Base-by-base conservation (phyloP, 331 rosid genomes). In the Erythrophleum ivorense region DNA sequence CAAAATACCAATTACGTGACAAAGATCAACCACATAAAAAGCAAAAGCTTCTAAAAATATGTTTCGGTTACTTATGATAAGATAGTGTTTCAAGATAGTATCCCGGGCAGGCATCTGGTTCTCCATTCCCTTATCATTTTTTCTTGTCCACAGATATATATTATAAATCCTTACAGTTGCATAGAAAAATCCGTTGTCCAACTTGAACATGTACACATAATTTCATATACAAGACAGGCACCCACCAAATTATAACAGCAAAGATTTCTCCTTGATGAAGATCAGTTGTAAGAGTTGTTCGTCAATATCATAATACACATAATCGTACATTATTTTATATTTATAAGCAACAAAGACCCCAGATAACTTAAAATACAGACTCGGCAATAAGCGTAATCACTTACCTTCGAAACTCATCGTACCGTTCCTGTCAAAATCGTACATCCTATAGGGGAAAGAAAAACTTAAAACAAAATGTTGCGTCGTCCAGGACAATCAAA, bases 361-460 rank as follows among this genome's bases (percentile, higher is more conserved):
- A 76, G 38, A 19, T 49, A 67, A 19, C 12, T 18, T 1, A 6
- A n/a, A 43, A 10, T 3, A 48, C 36, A 43, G 8, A 46, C 33
- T 3, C 46, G 15, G 64, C 10, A 21, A 24, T n/a, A 43, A 9
- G 12, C 43, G 57, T 41, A 24, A 19, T n/a, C 6, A 66, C 65
- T 64, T 45, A 89, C 97, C 98, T 83, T 89, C 86, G 72, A 92
- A 94, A 85, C 90, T 92, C 98, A 94, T 94, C 4, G 91, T 91
- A 67, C 98, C 98, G 65, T 94, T 94, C 77, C 92, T 86, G 64
- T 94, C 97, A 78, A 94, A 94, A 85, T 94, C 98, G 79, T 92
- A 92, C 97, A 94, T 92, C 90, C 98, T 94, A 54, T 16, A 70
- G 54, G 10, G 71, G 16, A 19, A 18, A 49, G 48, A 19, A 19